Conservation (phyloP, 2,329 filamentous ascomycete species). For the Elsinoe arachidis region DNA sequence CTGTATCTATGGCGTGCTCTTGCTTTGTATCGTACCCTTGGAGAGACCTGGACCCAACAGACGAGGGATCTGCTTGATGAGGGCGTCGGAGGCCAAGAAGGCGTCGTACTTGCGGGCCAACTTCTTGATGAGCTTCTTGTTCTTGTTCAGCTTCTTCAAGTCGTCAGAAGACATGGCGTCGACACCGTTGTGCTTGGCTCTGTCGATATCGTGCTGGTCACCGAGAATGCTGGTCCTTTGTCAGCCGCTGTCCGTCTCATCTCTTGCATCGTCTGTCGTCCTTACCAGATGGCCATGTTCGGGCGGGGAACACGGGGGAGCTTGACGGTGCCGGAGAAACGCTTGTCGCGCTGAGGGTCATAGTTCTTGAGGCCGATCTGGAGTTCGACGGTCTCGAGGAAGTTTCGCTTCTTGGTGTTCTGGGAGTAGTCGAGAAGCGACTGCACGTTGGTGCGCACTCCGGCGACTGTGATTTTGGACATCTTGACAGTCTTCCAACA, state of each 20-base stretch:
- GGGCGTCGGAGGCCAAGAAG: constrained; percentile 90
- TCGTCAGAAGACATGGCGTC: constrained; percentile 98
- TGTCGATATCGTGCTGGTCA: constrained; percentile 98
- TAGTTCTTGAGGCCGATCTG: constrained; percentile 98
- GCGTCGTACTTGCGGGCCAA: constrained; percentile 99
- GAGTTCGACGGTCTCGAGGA: constrained; percentile 41
- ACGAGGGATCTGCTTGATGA: constrained; percentile 99
- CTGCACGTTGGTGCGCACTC: constrained; percentile 90
- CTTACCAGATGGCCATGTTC: constrained; percentile 75
- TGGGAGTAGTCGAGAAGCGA: constrained; percentile 84
- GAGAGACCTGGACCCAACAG: constrained; percentile 96
- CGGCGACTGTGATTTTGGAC: constrained; percentile 79
- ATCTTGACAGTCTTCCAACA: constrained; percentile 46
- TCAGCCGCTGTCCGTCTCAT: constrained; percentile 22
- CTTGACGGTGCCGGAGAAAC: constrained; percentile 99
- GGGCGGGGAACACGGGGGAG: constrained; percentile 86
- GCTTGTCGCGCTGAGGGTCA: constrained; percentile 98
- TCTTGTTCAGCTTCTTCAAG: constrained; percentile 99
- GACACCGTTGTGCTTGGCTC: constrained; percentile 97
- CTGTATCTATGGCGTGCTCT: neutral
- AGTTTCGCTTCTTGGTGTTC: constrained; percentile 35
- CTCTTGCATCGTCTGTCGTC: constrained; percentile 13
- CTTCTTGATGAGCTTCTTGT: constrained; percentile 99
- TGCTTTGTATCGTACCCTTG: constrained; percentile 58
- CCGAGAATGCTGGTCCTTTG: constrained; percentile 57